Conservation (phyloP, 2,329 filamentous ascomycete species). For the Sporothrix brunneoviolacea region DNA sequence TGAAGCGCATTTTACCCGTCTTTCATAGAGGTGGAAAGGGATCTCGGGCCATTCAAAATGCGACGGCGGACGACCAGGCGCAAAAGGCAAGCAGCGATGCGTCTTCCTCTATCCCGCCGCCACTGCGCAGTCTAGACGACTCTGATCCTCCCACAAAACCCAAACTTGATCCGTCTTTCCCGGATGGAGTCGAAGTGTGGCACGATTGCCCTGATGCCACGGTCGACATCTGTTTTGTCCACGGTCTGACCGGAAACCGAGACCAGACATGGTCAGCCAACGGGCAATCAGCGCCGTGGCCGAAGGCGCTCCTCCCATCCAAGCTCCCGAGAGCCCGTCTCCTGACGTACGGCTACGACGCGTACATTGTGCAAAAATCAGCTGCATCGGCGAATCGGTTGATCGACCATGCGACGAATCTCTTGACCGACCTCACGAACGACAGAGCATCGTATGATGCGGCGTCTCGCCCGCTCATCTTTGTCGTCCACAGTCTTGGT, state of each 20-base stretch:
- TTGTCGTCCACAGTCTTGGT: conserved; percentile 28
- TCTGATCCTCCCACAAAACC: too few relatives aligned
- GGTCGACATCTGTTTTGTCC: conserved; percentile 22
- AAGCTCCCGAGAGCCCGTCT: conserved; percentile 19
- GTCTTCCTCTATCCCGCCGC: too few relatives aligned
- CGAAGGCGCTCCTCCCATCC: conserved; percentile 17
- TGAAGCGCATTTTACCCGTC: too few relatives aligned
- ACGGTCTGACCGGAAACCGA: conserved; percentile 22
- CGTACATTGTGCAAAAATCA: conserved; percentile 8
- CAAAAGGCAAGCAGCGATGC: too few relatives aligned
- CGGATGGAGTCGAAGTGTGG: not conserved
- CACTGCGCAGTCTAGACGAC: too few relatives aligned
- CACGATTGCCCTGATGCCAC: not conserved
- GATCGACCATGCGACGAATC: not conserved
- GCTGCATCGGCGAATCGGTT: not conserved
- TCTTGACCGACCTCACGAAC: not conserved
- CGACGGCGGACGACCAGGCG: too few relatives aligned
- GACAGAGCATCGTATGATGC: not conserved
- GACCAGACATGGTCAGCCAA: conserved; percentile 18
- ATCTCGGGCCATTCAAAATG: too few relatives aligned
- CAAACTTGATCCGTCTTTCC: too few relatives aligned
- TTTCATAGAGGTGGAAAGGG: too few relatives aligned
- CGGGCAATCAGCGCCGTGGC: conserved; percentile 17
- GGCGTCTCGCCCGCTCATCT: not conserved
- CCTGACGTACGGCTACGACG: conserved; percentile 23